Percentiles rank a stretch among this genome's conserved stretches.
Evolutionary conservation across 768 basidiomycete genomes (phyloP).

Genomic region (Lactifluus pinguis): DNA sequence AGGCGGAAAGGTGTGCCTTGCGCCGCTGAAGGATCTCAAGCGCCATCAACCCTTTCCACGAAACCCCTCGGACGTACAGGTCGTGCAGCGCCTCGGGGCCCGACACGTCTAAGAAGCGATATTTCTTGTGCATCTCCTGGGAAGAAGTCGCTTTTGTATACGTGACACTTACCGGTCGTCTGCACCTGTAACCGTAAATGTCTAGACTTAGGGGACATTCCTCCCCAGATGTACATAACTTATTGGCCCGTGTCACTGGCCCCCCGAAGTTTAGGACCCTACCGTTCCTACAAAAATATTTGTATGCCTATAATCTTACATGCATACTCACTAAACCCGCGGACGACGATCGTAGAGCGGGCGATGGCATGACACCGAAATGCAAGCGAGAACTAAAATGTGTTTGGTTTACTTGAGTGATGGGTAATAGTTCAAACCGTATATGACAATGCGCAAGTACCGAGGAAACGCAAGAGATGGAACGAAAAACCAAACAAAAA

Average conservation of each 20-base stretch:
- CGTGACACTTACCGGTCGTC: background rate
- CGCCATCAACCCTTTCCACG: slow-evolving; percentile 50
- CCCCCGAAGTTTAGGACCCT: background rate
- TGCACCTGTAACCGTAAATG: background rate
- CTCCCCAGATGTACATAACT: slow-evolving; percentile 3
- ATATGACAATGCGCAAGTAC: background rate
- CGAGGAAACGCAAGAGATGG: background rate
- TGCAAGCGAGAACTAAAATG: background rate
- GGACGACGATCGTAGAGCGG: background rate
- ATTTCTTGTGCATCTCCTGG: background rate
- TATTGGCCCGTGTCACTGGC: background rate
- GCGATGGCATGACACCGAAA: background rate
- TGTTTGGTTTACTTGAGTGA: background rate
- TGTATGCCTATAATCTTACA: slow-evolving; percentile 12
- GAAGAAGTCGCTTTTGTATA: background rate
- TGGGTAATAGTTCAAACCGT: slow-evolving; percentile 13
- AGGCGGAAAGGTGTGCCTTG: slow-evolving; percentile 35
- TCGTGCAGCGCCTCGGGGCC: slow-evolving; percentile 28
- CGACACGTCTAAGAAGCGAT: slow-evolving; percentile 1
- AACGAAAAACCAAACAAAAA: background rate
- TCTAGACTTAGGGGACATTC: background rate
- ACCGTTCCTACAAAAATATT: background rate
- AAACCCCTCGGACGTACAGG: slow-evolving; percentile 53
- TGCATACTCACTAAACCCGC: slow-evolving; percentile 4
- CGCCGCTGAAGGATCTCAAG: slow-evolving; percentile 47